Base-by-base conservation (phyloP, 768 basidiomycete species). In the Tricholoma flavovirens region DNA sequence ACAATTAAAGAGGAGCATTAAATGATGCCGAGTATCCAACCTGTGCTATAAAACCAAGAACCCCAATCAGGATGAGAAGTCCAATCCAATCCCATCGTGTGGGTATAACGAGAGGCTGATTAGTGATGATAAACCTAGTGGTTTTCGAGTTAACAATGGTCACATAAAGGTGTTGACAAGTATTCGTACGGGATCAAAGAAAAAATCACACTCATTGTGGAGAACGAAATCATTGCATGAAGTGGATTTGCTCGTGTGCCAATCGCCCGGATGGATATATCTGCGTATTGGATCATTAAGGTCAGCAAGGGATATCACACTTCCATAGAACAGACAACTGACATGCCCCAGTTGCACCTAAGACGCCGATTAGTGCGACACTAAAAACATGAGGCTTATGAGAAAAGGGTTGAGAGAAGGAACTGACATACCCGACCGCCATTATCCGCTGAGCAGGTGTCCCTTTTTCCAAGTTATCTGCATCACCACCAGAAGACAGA, bases 161-260 rank as follows among this genome's bases (percentile, higher is more conserved):
- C 12, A 8, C 11, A 40, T 42, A 15, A 21, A 42, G 17, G 17
- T 3, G 8, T 35, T 22, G 17, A 14, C 21, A 19, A 29, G 42
- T 6, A 51, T 24, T 22, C 36, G 7, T 29, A 53, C 51, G 36
- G 24, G 24, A 46, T n/a, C 15, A 38, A 42, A 6, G 22, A 36
- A 26, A 42, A 15, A 14, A 53, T 42, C 12, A 53, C 38, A 15
- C 51, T 42, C 70, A 66, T 19, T 73, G 51, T 0, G 83, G 75
- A 51, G 79, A 84, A 53, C 21, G 51, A 53, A 38, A 53, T 24
- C 24, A 42, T 53, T 19, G 79, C 74, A 66, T 94, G 90, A 55
- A 91, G 67, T 1, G 89, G 74, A 60, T 87, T 85, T 0, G 90
- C 90, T 3, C 85, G 77, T 54, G 77, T 83, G 0, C 91, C 91